These are phyloP conservation scores for Trichosporon asahii DNA, from an alignment of 1,284 basidiomycete species.

Conservation along the genomic window DNA sequence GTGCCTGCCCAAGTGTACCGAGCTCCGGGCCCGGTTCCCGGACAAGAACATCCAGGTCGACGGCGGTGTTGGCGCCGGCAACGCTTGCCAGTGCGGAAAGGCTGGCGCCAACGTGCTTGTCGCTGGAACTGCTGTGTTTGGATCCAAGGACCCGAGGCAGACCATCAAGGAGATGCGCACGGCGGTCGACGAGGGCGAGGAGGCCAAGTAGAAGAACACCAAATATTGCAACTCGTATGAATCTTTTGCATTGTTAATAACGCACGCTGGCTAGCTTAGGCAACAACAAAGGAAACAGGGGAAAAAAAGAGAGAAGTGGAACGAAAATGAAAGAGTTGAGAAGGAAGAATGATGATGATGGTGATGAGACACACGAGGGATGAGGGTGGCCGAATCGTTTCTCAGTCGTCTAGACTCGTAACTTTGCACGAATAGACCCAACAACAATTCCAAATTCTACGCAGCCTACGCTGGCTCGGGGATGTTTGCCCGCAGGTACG, in stretches of 20 bases:
- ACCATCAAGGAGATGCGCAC: slow-evolving; percentile 72
- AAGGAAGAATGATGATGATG: background rate
- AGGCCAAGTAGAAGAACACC: background rate
- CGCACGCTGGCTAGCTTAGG: background rate
- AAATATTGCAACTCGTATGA: background rate
- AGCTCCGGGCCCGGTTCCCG: slow-evolving; percentile 82
- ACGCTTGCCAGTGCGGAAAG: slow-evolving; percentile 81
- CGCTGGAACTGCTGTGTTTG: slow-evolving; percentile 94
- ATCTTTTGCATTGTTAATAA: slow-evolving; percentile 5
- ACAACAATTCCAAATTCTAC: background rate
- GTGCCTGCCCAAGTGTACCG: slow-evolving; percentile 75
- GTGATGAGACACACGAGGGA: background rate
- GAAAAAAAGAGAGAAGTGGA: background rate
- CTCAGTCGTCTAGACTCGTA: slow-evolving; percentile 1
- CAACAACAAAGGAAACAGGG: slow-evolving; percentile 1
- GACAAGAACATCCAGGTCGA: slow-evolving; percentile 93
- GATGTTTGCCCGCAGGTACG: slow-evolving; percentile 61
- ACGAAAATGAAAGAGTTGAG: background rate
- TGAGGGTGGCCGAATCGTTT: background rate
- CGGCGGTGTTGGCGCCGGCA: slow-evolving; percentile 90
- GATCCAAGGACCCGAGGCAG: slow-evolving; percentile 68
- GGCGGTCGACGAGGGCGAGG: slow-evolving; percentile 58
- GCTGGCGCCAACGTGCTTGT: slow-evolving; percentile 98
- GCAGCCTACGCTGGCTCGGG: slow-evolving; percentile 22
- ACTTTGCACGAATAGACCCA: background rate